Conservation (phyloP, 140 eudicot genomes). For the Artemisia princeps region DNA sequence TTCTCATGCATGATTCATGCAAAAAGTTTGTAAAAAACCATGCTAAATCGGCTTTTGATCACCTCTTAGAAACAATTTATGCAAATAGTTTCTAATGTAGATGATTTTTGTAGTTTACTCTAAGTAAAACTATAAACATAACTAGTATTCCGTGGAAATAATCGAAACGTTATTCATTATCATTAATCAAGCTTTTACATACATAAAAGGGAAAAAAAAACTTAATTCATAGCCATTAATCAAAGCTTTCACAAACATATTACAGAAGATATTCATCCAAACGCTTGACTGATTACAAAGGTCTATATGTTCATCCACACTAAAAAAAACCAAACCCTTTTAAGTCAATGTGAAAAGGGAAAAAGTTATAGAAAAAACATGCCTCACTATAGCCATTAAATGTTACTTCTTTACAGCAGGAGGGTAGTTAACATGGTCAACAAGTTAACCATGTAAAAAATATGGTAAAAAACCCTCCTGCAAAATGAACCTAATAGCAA, state of each 20-base stretch:
- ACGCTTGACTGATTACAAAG: slow-evolving; percentile 19
- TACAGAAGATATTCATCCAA: slow-evolving; percentile 18
- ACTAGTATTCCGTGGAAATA: too few relatives aligned
- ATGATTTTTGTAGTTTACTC: too few relatives aligned
- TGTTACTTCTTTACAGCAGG: slow-evolving; percentile 57
- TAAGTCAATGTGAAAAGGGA: slow-evolving; percentile 14
- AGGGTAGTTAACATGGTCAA: slow-evolving; percentile 63
- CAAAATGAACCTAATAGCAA: slow-evolving; percentile 48
- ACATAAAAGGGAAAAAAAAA: background rate
- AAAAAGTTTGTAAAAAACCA: too few relatives aligned
- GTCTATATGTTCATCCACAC: slow-evolving; percentile 23
- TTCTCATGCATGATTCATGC: too few relatives aligned
- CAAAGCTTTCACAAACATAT: slow-evolving; percentile 15
- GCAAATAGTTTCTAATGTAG: too few relatives aligned
- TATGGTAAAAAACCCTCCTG: slow-evolving; percentile 49
- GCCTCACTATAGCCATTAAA: slow-evolving; percentile 30
- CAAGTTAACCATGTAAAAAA: slow-evolving; percentile 50
- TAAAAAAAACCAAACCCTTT: slow-evolving; percentile 13
- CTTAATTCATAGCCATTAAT: too few relatives aligned
- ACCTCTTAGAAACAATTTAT: too few relatives aligned
- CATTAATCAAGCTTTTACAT: background rate
- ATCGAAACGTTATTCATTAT: slow-evolving; percentile 7
- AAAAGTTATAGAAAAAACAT: slow-evolving; percentile 23
- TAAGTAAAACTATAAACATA: too few relatives aligned
- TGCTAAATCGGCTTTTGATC: too few relatives aligned